Evolutionary conservation across 495 filamentous ascomycete genomes (phyloP).

Genomic region (Aeminium ludgeri): DNA sequence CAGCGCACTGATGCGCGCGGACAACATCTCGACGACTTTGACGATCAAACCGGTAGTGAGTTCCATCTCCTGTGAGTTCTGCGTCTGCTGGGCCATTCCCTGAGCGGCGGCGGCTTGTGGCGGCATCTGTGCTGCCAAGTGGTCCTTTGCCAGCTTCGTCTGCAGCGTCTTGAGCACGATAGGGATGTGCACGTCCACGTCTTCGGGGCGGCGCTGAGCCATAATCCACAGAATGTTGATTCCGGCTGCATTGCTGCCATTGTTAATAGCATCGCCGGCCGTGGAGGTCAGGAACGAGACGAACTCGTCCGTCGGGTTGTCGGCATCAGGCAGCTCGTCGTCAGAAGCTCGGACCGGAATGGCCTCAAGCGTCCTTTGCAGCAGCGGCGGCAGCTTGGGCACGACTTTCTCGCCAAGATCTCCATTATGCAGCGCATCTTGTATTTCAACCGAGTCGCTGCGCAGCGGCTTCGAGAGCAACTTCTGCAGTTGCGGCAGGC

Average conservation of each 20-base stretch:
- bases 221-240: conserved; percentile 87
- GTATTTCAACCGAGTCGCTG: conserved; percentile 73
- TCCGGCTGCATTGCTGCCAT: conserved; percentile 62
- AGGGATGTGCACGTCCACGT: conserved; percentile 76
- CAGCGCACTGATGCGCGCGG: conserved; percentile 82
- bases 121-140: conserved; percentile 57
- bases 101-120: conserved; percentile 24
- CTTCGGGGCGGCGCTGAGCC: conserved; percentile 60
- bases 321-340: conserved; percentile 75
- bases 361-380: conserved; percentile 74
- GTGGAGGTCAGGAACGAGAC: conserved; percentile 63
- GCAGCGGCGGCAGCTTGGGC: conserved; percentile 44
- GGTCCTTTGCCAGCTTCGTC: conserved; percentile 81
- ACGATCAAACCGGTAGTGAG: conserved; percentile 75
- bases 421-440: conserved; percentile 67
- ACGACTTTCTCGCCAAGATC: conserved; percentile 49
- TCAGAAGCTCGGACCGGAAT: conserved; percentile 54
- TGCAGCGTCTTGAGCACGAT: conserved; percentile 87
- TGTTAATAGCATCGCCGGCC: conserved; percentile 65
- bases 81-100: conserved; percentile 10
- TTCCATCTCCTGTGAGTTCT: conserved; percentile 47
- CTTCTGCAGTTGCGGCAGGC: conserved; percentile 61
- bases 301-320: conserved; percentile 56
- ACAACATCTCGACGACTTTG: conserved; percentile 83
- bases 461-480: conserved; percentile 79